Evolutionary conservation across 345 rosid genomes (phyloP).

Genomic region (Erucastrum elatum): DNA sequence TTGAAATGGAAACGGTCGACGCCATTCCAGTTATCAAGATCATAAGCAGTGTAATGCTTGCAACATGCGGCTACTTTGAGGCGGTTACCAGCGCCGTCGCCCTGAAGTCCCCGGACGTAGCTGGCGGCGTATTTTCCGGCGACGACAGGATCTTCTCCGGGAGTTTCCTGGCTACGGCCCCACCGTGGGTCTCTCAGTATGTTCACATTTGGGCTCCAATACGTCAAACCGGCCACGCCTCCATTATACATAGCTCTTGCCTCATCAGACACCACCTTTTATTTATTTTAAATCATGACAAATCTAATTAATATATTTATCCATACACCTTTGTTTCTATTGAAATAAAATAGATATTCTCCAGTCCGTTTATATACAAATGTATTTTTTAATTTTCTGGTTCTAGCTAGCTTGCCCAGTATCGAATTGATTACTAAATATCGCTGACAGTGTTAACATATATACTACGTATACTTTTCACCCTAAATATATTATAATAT

Average conservation of each 20-base stretch:
- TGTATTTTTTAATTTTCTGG: not conserved
- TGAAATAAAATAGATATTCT: not conserved
- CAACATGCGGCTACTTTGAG: constrained; percentile 97
- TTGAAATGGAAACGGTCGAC: constrained; percentile 85
- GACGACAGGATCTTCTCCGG: constrained; percentile 82
- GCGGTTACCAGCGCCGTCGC: constrained; percentile 47
- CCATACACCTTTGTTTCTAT: constrained; percentile 15
- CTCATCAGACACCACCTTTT: constrained; percentile 73
- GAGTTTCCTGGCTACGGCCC: constrained; percentile 95
- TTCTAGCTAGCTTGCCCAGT: constrained; percentile 29
- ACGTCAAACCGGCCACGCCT: constrained; percentile 68
- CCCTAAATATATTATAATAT: too few species aligned
- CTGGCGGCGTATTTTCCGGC: constrained; percentile 73
- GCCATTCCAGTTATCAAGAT: constrained; percentile 94
- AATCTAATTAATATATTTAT: not conserved
- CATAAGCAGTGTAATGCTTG: constrained; percentile 96
- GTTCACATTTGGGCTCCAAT: constrained; percentile 84
- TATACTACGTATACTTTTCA: not conserved
- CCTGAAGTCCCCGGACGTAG: constrained; percentile 81
- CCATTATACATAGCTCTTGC: constrained; percentile 83
- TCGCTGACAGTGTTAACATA: not conserved
- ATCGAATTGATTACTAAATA: not conserved
- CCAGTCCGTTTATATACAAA: not conserved
- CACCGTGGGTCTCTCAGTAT: constrained; percentile 84
- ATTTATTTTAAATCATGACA: constrained; percentile 8